phyloP scores from a whole-genome alignment of 306 rosid genomes.

The Gastrolobium villosum region DNA sequence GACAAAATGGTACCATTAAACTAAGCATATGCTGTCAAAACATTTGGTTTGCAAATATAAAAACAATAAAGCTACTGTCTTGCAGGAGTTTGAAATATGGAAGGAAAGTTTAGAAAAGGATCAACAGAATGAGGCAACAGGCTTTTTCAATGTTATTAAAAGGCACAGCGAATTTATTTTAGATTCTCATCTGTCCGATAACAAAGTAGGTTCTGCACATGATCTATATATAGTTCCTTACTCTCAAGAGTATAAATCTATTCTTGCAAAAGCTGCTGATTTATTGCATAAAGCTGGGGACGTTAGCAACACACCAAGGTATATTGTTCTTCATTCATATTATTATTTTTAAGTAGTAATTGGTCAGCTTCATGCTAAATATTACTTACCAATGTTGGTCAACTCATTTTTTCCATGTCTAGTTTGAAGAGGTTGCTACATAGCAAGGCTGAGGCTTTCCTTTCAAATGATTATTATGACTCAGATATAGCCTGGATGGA shows the following conservation, averaged over 20 bases:
- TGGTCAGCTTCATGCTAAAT: constrained; percentile 35
- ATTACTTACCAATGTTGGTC: constrained; percentile 30
- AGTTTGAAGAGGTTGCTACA: constrained; percentile 93
- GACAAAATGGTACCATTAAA: constrained; percentile 75
- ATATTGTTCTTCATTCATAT: constrained; percentile 39
- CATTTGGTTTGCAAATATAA: constrained; percentile 31
- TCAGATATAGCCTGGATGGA: constrained; percentile 96
- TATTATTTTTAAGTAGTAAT: constrained; percentile 19
- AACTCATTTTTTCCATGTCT: constrained; percentile 48
- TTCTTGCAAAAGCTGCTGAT: constrained; percentile 77
- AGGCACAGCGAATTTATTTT: constrained; percentile 69
- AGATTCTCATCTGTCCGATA: constrained; percentile 57
- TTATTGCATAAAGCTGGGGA: constrained; percentile 90
- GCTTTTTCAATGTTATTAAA: constrained; percentile 84
- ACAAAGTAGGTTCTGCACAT: constrained; percentile 47
- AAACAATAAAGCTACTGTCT: constrained; percentile 46
- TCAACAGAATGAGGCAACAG: constrained; percentile 71
- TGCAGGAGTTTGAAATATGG: constrained; percentile 91
- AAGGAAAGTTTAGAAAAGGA: constrained; percentile 70
- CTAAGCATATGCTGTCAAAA: constrained; percentile 40
- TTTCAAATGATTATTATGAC: constrained; percentile 89
- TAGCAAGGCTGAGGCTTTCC: constrained; percentile 91
- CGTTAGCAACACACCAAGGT: constrained; percentile 73
- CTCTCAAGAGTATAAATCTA: constrained; percentile 78
- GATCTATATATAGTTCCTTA: constrained; percentile 77